Percentiles rank a stretch among this genome's conserved stretches.
Conservation (phyloP, 306 rosid genomes). For the Cicer cuneatum region DNA sequence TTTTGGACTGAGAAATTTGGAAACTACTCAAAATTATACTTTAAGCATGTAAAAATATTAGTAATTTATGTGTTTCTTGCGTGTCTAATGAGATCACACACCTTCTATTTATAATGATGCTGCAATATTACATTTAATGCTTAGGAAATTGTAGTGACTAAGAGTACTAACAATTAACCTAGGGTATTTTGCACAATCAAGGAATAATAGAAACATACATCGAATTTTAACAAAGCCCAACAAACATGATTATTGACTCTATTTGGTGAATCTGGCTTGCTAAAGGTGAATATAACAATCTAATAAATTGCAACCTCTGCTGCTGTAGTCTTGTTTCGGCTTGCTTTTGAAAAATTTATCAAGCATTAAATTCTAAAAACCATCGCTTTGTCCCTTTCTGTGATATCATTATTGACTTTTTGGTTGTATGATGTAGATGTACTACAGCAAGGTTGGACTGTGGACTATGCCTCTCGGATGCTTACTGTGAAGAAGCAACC, state of each 20-base stretch:
- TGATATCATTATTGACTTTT: conserved; percentile 24
- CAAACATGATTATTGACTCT: neutral
- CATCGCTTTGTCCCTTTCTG: neutral
- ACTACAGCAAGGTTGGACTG: conserved; percentile 71
- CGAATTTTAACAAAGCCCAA: neutral
- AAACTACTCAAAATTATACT: conserved; percentile 12
- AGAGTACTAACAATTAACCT: too few species aligned
- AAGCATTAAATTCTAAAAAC: neutral
- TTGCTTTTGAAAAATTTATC: conserved; percentile 9
- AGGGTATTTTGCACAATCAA: too few species aligned
- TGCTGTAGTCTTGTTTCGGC: neutral
- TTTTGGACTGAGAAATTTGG: neutral
- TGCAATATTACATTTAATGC: too few species aligned
- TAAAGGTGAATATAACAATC: conserved; percentile 1
- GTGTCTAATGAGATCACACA: too few species aligned
- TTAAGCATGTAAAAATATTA: neutral
- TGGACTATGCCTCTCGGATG: conserved; percentile 79
- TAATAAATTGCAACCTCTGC: neutral
- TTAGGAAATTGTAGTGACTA: too few species aligned
- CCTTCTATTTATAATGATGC: too few species aligned
- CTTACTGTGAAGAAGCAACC: conserved; percentile 81
- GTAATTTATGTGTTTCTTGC: too few species aligned
- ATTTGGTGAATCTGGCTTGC: conserved; percentile 13
- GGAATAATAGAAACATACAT: too few species aligned
- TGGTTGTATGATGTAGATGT: conserved; percentile 58